Conservation (phyloP, 345 rosid genomes). For the Populus tremula region DNA sequence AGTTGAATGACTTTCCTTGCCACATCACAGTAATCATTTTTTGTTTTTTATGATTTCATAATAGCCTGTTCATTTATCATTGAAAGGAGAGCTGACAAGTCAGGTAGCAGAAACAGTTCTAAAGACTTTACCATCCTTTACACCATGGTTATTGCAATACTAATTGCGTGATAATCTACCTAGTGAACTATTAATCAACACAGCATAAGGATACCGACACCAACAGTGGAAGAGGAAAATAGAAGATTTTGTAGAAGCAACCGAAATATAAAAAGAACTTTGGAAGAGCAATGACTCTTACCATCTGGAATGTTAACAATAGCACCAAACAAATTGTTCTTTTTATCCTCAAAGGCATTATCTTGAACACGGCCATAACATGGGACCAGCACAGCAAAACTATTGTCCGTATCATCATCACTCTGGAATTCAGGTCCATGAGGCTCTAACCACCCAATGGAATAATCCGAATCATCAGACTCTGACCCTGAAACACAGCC, state of each 20-base stretch:
- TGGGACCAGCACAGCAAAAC: slow-evolving; percentile 70
- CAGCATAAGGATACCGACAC: not conserved
- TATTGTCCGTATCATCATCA: slow-evolving; percentile 56
- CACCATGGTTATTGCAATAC: not conserved
- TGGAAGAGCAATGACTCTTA: slow-evolving; percentile 22
- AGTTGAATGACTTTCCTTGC: not conserved
- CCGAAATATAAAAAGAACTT: not conserved
- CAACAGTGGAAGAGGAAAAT: not conserved
- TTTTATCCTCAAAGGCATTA: slow-evolving; percentile 27
- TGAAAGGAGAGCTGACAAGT: not conserved
- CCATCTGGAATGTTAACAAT: slow-evolving; percentile 46
- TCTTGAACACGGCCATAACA: slow-evolving; percentile 52
- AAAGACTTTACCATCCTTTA: not conserved
- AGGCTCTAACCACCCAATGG: slow-evolving; percentile 80
- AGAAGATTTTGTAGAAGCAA: not conserved
- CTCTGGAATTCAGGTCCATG: slow-evolving; percentile 63
- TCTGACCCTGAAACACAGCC: slow-evolving; percentile 74
- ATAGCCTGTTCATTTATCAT: not conserved
- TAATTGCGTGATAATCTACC: not conserved
- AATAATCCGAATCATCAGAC: slow-evolving; percentile 68
- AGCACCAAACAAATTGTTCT: slow-evolving; percentile 38
- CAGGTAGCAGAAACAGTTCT: not conserved
- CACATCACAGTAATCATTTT: not conserved
- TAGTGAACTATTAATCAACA: not conserved
- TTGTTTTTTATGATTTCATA: not conserved